Evolutionary conservation across 352 stramenopile species (phyloP).

Genomic region (Vaucheria bursata): DNA sequence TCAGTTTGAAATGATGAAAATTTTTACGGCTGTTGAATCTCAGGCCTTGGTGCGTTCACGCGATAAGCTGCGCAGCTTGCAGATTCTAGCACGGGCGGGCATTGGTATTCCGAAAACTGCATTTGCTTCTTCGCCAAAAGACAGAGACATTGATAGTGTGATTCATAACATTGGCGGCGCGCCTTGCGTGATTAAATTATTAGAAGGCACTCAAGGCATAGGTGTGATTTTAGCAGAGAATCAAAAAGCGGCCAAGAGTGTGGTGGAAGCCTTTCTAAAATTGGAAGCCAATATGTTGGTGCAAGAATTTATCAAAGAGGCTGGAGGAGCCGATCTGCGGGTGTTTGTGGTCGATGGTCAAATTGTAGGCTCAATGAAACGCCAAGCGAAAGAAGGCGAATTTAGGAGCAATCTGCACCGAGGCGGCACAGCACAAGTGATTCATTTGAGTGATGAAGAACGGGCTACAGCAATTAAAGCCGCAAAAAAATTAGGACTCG

Average conservation of each 20-base stretch:
- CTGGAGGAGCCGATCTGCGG: not conserved
- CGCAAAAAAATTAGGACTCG: not conserved
- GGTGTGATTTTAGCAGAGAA: slow-evolving; percentile 1
- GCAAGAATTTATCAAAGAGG: not conserved
- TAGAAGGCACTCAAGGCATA: slow-evolving; percentile 9
- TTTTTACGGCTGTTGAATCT: no score
- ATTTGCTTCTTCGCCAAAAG: no score
- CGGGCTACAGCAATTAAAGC: not conserved
- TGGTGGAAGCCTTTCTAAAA: slow-evolving; percentile 5
- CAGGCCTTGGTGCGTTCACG: no score
- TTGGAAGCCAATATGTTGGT: slow-evolving; percentile 1
- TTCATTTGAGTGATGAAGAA: not conserved
- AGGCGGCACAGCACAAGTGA: not conserved
- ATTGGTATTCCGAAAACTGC: no score
- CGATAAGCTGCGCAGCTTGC: no score
- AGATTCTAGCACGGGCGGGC: no score
- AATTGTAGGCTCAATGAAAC: not conserved
- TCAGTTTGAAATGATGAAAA: no score
- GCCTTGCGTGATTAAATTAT: slow-evolving; percentile 2
- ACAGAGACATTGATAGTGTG: no score
- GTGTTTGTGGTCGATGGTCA: not conserved
- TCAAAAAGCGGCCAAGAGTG: not conserved
- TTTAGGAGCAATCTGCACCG: slow-evolving; percentile 1
- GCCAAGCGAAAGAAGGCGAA: not conserved
- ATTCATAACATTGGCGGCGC: no score